phyloP scores from a whole-genome alignment of 2,329 filamentous ascomycete species.

The Teratosphaeria epicoccoides region DNA sequence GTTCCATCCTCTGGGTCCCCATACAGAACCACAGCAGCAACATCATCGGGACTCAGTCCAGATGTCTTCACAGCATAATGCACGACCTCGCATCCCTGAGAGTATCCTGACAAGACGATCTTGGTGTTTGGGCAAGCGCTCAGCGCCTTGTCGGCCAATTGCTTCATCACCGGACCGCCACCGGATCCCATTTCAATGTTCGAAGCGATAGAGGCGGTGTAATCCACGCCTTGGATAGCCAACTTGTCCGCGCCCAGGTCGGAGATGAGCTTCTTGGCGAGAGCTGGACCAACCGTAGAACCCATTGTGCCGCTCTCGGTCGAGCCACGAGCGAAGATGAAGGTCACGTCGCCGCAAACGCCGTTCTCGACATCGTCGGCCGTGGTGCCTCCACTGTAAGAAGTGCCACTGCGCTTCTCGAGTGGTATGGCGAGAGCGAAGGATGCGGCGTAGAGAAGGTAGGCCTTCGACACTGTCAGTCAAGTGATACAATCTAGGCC shows the following conservation, averaged over 20 bases:
- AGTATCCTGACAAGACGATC: constrained; percentile 20
- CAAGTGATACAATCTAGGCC: neutral
- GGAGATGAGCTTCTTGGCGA: constrained; percentile 36
- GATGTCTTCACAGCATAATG: constrained; percentile 12
- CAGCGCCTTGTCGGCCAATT: constrained; percentile 14
- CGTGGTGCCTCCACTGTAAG: constrained; percentile 11
- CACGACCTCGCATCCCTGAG: constrained; percentile 16
- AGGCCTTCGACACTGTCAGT: constrained; percentile 2
- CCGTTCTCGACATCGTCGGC: constrained; percentile 10
- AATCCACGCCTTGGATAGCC: constrained; percentile 45
- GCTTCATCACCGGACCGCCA: constrained; percentile 16
- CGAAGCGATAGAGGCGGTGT: constrained; percentile 31
- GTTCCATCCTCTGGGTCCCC: constrained; percentile 20
- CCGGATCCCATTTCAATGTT: constrained; percentile 11
- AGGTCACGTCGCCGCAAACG: constrained; percentile 37
- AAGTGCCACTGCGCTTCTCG: constrained; percentile 9
- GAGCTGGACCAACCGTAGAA: constrained; percentile 38
- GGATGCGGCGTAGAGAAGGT: constrained; percentile 11
- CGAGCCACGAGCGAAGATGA: constrained; percentile 49
- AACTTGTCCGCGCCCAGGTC: constrained; percentile 35
- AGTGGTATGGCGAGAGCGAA: constrained; percentile 10
- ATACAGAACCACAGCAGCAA: constrained; percentile 19
- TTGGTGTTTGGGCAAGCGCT: constrained; percentile 19
- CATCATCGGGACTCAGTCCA: constrained; percentile 7
- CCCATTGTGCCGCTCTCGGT: constrained; percentile 45